Evolutionary conservation across 1,139 yeast species (phyloP).

Genomic region (Yamadazyma sp.): DNA sequence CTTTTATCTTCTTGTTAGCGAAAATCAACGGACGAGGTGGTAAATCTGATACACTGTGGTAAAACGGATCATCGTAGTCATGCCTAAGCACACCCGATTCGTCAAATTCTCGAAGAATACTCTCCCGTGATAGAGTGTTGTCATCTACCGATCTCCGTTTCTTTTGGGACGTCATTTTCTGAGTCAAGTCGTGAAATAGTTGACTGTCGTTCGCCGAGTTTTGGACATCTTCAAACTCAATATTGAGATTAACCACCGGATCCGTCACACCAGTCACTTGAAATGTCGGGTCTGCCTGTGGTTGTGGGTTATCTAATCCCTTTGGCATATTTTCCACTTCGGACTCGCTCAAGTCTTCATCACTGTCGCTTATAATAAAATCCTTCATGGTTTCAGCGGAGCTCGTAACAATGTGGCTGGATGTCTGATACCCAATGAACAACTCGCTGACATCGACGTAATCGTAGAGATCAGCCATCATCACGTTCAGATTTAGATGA

Average conservation of each 20-base stretch:
- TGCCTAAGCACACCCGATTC: slow-evolving; percentile 47
- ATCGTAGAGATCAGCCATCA: slow-evolving; percentile 7
- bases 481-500: slow-evolving; percentile 7
- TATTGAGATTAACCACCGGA: background rate
- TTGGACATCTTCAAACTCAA: slow-evolving; percentile 6
- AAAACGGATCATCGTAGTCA: slow-evolving; percentile 64
- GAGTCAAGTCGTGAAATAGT: slow-evolving; percentile 8
- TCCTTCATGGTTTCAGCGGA: slow-evolving; percentile 7
- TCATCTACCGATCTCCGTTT: background rate
- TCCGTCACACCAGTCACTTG: too few species aligned
- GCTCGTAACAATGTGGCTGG: background rate
- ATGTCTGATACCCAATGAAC: slow-evolving; percentile 3
- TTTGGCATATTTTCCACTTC: background rate
- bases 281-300: too few species aligned
- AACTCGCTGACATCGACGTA: slow-evolving; percentile 10
- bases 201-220: slow-evolving; percentile 9
- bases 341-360: slow-evolving; percentile 8
- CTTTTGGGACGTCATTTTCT: slow-evolving; percentile 1
- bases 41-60: slow-evolving; percentile 50
- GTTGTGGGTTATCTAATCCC: too few species aligned
- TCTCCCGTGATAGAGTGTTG: slow-evolving; percentile 15
- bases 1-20: slow-evolving; percentile 62
- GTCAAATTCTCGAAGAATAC: slow-evolving; percentile 39
- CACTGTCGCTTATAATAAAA: slow-evolving; percentile 8
- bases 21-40: slow-evolving; percentile 57